Base-by-base conservation (phyloP, 805 yeast genomes). In the Ogataea sp. region DNA sequence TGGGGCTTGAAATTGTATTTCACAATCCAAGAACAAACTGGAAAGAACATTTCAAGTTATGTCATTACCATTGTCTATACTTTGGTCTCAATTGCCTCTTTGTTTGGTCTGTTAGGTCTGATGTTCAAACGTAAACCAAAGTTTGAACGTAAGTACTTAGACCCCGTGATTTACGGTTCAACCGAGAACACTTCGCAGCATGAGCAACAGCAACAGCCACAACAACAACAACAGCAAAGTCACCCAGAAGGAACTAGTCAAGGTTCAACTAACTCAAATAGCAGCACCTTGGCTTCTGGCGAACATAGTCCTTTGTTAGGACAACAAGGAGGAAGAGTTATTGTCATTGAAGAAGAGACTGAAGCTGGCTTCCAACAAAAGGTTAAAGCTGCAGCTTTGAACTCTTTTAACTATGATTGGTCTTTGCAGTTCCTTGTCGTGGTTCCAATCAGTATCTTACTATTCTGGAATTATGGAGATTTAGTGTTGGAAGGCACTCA, bases 331-430 rank as follows among this genome's bases (percentile, higher is more conserved):
- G 33, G 50, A n/a, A 43, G 49, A 6, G 31, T 44, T 6, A 41
- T 51, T 17, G 47, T 51, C n/a, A 44, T 55, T 30, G 54, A 53
- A 14, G 58, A 56, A 36, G 59, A 49, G 36, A 39, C 54, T 2
- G 55, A 49, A 31, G 55, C 45, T 1, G 48, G 56, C 2, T 53
- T 48, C 37, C 38, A 50, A 23, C 53, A 50, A 14, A 50, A 50
- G 11, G 41, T 59, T 34, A 56, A 56, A 36, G 40, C 43, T 1
- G 50, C 59, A 4, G 65, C 65, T 8, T 40, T 59, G 29, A 66
- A 63, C 37, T 72, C 77, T 4, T 70, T 73, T 35, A 72, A 80
- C 31, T 85, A 82, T 52, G 95, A 83, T 50, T 88, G 96, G 96
- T 68, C 80, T 14, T 46, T 85, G 15, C 95, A 88, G 56, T 86